phyloP scores from a whole-genome alignment of 2,329 filamentous ascomycete species.

The Aspergillus sergii region DNA sequence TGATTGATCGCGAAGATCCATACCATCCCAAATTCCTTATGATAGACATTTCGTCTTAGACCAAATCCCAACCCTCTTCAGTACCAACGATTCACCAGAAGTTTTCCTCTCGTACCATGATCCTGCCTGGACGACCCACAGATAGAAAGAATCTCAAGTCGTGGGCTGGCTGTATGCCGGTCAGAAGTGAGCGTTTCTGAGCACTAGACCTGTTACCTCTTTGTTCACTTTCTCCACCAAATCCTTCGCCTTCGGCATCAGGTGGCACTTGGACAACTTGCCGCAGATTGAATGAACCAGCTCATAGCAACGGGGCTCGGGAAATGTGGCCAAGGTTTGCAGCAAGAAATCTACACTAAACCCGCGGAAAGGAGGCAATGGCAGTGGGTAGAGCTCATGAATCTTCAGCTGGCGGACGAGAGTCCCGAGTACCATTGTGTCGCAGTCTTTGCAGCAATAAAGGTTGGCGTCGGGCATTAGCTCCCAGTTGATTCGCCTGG shows the following conservation, averaged over 20 bases:
- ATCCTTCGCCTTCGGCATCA: constrained; percentile 3
- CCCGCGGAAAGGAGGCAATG: background rate
- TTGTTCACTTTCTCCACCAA: background rate
- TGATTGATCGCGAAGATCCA: background rate
- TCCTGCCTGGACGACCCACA: background rate
- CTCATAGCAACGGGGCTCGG: constrained; percentile 3
- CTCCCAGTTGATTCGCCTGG: background rate
- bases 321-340: background rate
- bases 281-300: background rate
- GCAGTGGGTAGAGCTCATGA: constrained; percentile 6
- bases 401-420: background rate
- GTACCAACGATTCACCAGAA: background rate
- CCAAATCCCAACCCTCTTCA: background rate
- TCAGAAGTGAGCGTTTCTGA: background rate
- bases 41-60: background rate
- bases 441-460: constrained; percentile 9
- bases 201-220: background rate
- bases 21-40: background rate
- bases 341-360: background rate
- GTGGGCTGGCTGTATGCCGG: background rate
- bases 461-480: background rate
- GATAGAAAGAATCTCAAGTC: background rate
- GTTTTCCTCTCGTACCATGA: no score
- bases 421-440: background rate
- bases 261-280: background rate